Percentiles rank a stretch among this genome's conserved stretches.
These are phyloP conservation scores for Leccinum colubrinum DNA, from an alignment of 1,284 basidiomycete genomes.

Conservation along the genomic window DNA sequence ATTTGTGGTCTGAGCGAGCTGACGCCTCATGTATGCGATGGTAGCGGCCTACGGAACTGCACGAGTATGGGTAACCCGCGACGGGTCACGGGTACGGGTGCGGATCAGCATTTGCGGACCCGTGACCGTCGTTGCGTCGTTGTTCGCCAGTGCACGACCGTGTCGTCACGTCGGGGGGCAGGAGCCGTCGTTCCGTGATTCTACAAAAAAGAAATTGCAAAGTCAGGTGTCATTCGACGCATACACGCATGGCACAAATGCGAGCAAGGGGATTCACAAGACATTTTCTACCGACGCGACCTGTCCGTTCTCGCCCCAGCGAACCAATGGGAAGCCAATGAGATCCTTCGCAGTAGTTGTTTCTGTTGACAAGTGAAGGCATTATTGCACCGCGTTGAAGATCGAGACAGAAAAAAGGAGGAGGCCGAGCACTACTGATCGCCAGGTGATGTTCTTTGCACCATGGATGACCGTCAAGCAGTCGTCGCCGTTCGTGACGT, in stretches of 20 bases:
- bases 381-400: not conserved
- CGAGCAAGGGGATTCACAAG: constrained; percentile 25
- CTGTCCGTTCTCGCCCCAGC: constrained; percentile 46
- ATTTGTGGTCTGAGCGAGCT: too few relatives aligned
- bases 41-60: constrained; percentile 22
- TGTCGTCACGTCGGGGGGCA: too few relatives aligned
- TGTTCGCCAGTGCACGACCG: too few relatives aligned
- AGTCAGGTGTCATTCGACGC: not conserved
- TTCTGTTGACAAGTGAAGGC: constrained; percentile 28
- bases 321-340: constrained; percentile 66
- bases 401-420: not conserved
- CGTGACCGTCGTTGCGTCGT: too few relatives aligned
- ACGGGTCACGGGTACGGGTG: too few relatives aligned
- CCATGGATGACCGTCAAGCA: constrained; percentile 59
- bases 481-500: constrained; percentile 60
- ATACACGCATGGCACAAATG: not conserved
- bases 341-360: constrained; percentile 54
- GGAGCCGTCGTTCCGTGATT: constrained; percentile 24
- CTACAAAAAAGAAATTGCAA: not conserved
- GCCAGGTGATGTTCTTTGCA: constrained; percentile 55
- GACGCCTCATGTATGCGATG: too few relatives aligned
- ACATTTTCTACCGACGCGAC: constrained; percentile 56
- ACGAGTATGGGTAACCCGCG: too few relatives aligned
- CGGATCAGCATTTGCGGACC: too few relatives aligned
- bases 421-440: constrained; percentile 28